Conservation (phyloP, 2,329 filamentous ascomycete genomes). For the Fusarium haematococcum region DNA sequence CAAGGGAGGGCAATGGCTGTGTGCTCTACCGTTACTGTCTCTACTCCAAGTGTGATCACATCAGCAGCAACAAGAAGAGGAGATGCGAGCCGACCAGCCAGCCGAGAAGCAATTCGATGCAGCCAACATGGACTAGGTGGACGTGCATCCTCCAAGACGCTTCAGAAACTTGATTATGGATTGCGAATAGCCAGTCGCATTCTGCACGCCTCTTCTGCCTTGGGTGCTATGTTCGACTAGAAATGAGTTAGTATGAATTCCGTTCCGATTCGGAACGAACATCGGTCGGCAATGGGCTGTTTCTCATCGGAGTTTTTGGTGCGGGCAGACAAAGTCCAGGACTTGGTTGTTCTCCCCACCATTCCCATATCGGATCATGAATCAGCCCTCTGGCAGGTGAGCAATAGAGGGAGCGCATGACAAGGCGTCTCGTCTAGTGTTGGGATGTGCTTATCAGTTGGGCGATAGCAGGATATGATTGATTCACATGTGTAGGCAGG, state of each 20-base stretch:
- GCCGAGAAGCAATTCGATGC: slow-evolving; percentile 14
- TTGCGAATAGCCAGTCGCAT: not conserved
- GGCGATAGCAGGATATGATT: slow-evolving; percentile 16
- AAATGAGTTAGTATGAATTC: not conserved
- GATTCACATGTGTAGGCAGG: slow-evolving; percentile 16
- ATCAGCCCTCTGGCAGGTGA: slow-evolving; percentile 35
- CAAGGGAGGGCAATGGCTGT: not conserved
- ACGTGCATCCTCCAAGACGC: slow-evolving; percentile 3
- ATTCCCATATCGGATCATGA: slow-evolving; percentile 25
- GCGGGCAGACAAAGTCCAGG: slow-evolving; percentile 6
- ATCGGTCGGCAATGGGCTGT: slow-evolving; percentile 6
- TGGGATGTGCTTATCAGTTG: slow-evolving; percentile 18
- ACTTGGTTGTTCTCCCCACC: slow-evolving; percentile 26
- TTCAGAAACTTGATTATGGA: slow-evolving; percentile 4
- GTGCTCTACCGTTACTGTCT: not conserved
- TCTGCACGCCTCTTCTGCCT: slow-evolving; percentile 1
- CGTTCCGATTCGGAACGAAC: slow-evolving; percentile 14
- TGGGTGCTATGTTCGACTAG: not conserved
- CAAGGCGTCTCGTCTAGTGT: slow-evolving; percentile 4
- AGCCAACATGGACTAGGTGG: slow-evolving; percentile 13
- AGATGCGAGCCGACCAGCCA: slow-evolving; percentile 27
- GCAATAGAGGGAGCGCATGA: slow-evolving; percentile 37
- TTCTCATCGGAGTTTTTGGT: slow-evolving; percentile 15
- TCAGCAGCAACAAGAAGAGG: slow-evolving; percentile 32
- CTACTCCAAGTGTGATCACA: slow-evolving; percentile 29